Evolutionary conservation across 2,329 filamentous ascomycete genomes (phyloP), one percentile per base, ranked within the genome.

Genomic region (Rutstroemia sp.): DNA sequence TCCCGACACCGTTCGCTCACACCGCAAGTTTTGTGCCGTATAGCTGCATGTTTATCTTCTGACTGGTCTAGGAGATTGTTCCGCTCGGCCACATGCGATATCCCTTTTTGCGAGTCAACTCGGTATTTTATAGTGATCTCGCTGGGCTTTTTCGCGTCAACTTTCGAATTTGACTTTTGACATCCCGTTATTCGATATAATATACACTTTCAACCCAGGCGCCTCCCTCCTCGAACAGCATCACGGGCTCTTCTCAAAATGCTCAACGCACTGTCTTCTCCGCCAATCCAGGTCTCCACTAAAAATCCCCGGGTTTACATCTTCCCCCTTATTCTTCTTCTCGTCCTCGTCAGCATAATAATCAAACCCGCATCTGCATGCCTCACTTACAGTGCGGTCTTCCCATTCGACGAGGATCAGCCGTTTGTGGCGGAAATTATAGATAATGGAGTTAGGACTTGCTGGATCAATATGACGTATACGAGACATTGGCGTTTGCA

Each of bases 381-480:
- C 21, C 60, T 63, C 52, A 37, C 54, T 21, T 63, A 62, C 54
- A 41, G 21, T n/a, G 60, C 46, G 37, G 42, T 21, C 23, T 51
- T 58, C 45, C 62, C 62, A 12, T 55, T 58, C 45, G 49, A 51
- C 19, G 37, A 54, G 12, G 49, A 48, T 14, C 34, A 57, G 14
- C 62, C 60, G 14, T 63, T 59, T 44, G 25, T 58, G 27, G 62
- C 59, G 0, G 30, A 23, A 2, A 62, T 63, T 1, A 39, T 37
- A 8, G 62, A 63, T 49, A 56, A 63, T 42, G 51, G 57, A 1
- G 5, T 61, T 1, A 38, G 41, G 1, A 63, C 60, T 8, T 63
- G 62, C 18, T 56, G 56, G 55, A 61, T 62, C 1, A 57, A 49
- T 25, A 55, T 47, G 49, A 51, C 58, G 5, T 60, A 62, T 39